A percentile compares a stretch with the other conserved stretches of the same genome.
Evolutionary conservation across 768 basidiomycete species (phyloP).

Genomic region (Trametes cubensis): DNA sequence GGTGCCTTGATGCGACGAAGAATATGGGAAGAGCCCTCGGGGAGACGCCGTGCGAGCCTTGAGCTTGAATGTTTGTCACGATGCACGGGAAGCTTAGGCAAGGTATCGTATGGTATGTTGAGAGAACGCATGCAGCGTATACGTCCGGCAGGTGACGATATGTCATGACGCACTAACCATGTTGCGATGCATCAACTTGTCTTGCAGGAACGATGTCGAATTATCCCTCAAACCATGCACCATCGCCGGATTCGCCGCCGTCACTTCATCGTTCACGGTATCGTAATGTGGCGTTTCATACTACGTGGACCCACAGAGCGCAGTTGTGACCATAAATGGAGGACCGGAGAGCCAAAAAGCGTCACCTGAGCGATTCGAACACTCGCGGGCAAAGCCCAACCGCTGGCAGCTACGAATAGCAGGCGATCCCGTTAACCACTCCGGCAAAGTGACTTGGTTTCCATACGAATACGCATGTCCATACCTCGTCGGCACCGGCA

Average conservation of each 20-base stretch:
- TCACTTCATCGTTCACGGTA: background rate
- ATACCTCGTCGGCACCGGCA: no score
- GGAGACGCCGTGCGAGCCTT: background rate
- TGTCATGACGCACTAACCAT: no score
- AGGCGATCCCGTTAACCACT: constrained; percentile 78
- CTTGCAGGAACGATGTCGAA: no score
- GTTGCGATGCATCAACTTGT: no score
- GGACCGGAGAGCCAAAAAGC: constrained; percentile 37
- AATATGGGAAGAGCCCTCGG: background rate
- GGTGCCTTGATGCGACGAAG: constrained; percentile 9
- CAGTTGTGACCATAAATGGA: background rate
- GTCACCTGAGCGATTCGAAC: constrained; percentile 67
- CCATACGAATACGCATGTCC: background rate
- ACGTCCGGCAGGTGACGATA: no score
- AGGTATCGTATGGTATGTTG: background rate
- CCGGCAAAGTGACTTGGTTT: constrained; percentile 79
- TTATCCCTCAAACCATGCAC: no score
- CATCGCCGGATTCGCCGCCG: no score
- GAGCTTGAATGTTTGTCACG: background rate
- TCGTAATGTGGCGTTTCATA: background rate
- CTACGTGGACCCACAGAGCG: background rate
- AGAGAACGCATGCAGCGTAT: no score
- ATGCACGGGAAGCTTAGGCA: background rate
- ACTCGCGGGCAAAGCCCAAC: constrained; percentile 64
- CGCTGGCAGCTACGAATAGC: constrained; percentile 45